Conservation (phyloP, 352 stramenopile genomes). For the Phytophthora hybrid region DNA sequence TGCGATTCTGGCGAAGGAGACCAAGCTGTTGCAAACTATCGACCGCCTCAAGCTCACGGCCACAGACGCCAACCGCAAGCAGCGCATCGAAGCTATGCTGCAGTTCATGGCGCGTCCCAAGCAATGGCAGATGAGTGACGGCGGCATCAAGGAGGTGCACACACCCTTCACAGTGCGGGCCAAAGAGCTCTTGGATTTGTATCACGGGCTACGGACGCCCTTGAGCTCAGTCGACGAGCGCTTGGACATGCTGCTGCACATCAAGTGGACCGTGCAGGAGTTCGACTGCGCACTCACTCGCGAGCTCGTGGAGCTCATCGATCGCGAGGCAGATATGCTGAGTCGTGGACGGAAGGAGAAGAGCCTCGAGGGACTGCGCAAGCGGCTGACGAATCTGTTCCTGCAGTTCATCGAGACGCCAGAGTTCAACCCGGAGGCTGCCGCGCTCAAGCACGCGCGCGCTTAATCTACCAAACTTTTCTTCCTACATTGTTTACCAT, state of each 20-base stretch:
- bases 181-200: slow-evolving; percentile 91
- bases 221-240: slow-evolving; percentile 84
- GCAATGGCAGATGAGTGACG: slow-evolving; percentile 94
- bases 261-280: slow-evolving; percentile 95
- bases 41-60: slow-evolving; percentile 90
- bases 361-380: slow-evolving; percentile 86
- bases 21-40: slow-evolving; percentile 90
- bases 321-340: slow-evolving; percentile 94
- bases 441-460: slow-evolving; percentile 52
- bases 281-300: slow-evolving; percentile 91
- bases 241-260: slow-evolving; percentile 91
- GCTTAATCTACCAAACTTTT: slow-evolving; percentile 16
- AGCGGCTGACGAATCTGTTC: slow-evolving; percentile 89
- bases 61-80: slow-evolving; percentile 76
- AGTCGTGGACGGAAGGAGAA: slow-evolving; percentile 84
- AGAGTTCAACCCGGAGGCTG: slow-evolving; percentile 93
- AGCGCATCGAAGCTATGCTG: slow-evolving; percentile 90
- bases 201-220: slow-evolving; percentile 71
- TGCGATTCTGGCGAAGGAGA: slow-evolving; percentile 80
- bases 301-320: slow-evolving; percentile 93
- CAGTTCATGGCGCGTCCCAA: slow-evolving; percentile 91
- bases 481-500: background rate
- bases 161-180: slow-evolving; percentile 91
- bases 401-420: slow-evolving; percentile 94
- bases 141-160: slow-evolving; percentile 88